phyloP scores from a whole-genome alignment of 2,329 filamentous ascomycete species.

The Sordariomycetes sp. region DNA sequence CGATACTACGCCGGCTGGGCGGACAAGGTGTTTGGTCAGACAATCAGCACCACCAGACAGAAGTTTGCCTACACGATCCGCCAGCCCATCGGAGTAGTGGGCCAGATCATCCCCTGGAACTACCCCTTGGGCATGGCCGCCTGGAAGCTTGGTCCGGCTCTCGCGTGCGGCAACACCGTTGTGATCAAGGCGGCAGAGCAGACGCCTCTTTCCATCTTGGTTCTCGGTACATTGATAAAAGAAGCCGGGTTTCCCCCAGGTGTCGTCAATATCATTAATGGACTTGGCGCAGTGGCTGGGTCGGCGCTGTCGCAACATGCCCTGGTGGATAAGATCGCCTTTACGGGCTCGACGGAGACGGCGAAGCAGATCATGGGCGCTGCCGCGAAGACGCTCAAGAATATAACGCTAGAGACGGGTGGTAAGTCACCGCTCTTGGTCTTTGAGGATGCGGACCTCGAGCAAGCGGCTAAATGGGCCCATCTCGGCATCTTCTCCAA shows the following conservation, averaged over 20 bases:
- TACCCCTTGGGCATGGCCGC: conserved; percentile 34
- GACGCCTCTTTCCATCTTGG: conserved; percentile 48
- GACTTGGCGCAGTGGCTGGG: conserved; percentile 55
- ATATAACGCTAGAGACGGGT: conserved; percentile 49
- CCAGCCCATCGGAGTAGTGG: conserved; percentile 61
- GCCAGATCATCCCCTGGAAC: conserved; percentile 64
- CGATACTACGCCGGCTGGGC: conserved; percentile 64
- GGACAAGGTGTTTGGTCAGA: conserved; percentile 64
- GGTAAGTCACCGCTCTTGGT: conserved; percentile 50
- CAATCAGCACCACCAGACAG: conserved; percentile 50
- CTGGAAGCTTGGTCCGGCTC: conserved; percentile 62
- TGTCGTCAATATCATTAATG: conserved; percentile 63
- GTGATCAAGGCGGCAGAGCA: conserved; percentile 53
- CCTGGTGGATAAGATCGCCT: conserved; percentile 61
- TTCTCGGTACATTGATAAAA: conserved; percentile 53
- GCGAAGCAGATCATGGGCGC: conserved; percentile 59
- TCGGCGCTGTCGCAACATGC: conserved; percentile 54
- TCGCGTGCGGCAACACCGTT: conserved; percentile 50
- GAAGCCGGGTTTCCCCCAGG: conserved; percentile 65
- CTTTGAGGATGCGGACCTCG: conserved; percentile 49
- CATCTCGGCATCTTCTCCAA: conserved; percentile 34
- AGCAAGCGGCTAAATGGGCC: conserved; percentile 48
- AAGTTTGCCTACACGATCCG: conserved; percentile 62
- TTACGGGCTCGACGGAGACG: conserved; percentile 61
- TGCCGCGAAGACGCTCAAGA: conserved; percentile 49